Base-by-base conservation (phyloP, 257 asterid species). In the Plantago major region DNA sequence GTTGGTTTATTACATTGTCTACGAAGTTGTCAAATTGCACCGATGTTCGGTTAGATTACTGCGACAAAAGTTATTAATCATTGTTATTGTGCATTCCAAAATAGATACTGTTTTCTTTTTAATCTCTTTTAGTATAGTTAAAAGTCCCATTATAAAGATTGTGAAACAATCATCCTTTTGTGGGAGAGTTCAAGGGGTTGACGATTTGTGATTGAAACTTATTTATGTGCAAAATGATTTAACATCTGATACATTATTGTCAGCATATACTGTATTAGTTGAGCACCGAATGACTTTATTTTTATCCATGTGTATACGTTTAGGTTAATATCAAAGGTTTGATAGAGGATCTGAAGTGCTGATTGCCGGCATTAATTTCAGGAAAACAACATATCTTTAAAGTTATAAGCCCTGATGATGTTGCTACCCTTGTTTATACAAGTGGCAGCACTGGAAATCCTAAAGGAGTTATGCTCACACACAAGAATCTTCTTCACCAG, bases 361-460 rank as follows among this genome's bases (percentile, higher is more conserved):
- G 65, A 69, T 73, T 51, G 42, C 51, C 62, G 13, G 54, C 50
- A 51, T 43, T 57, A 19, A 65, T 60, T 69, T 69, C 85, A 87
- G 96, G 94, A 58, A 66, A 66, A 14, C 74, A 79, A 37, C 84
- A 83, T 73, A 58, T 58, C 48, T 85, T 82, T 68, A 84, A 82
- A 76, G 73, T 86, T 44, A 85, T 88, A 57, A 73, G 67, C 76
- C 73, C 95, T 42, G 91, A 80, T 70, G 98, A 90, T 66, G 76
- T 78, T 64, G 96, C 96, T 16, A 88, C 98, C 5, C 84, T 90
- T 50, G 75, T 88, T 3, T 90, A 90, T 66, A 90, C 98, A 28
- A 90, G 98, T 82, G 98, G 98, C 55, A 90, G 96, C 73, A 88
- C 94, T 55, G 98, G 94, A 56, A 88, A 83, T 74, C 96, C 98